Conservation (phyloP, 768 basidiomycete species). For the Galerina marginata region DNA sequence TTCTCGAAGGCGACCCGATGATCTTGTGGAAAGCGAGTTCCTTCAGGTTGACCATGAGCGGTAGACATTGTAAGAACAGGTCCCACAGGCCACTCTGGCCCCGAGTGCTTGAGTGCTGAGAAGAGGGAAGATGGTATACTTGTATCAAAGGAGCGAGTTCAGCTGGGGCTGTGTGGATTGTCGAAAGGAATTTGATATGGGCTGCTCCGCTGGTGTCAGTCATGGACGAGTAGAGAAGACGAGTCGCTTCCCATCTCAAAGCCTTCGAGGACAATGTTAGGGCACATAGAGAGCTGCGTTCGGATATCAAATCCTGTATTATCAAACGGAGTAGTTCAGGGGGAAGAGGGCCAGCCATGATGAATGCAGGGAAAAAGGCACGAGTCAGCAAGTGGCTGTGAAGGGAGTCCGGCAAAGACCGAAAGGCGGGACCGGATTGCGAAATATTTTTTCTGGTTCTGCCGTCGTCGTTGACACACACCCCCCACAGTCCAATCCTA, state of each 20-base stretch:
- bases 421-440: conserved; percentile 19
- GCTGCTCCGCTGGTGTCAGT: not conserved
- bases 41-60: conserved; percentile 1
- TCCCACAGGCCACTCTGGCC: not conserved
- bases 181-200: conserved; percentile 7
- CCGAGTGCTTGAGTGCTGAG: not conserved
- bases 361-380: no score
- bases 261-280: not conserved
- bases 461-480: conserved; percentile 33
- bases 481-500: conserved; percentile 27
- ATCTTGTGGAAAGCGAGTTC: not conserved
- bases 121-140: not conserved
- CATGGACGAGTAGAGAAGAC: conserved; percentile 4
- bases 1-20: not conserved
- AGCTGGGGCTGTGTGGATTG: not conserved
- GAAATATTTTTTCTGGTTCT: conserved; percentile 34
- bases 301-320: not conserved
- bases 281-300: not conserved
- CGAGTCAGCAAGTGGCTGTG: not conserved
- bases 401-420: conserved; percentile 26
- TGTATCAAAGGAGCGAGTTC: not conserved
- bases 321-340: conserved; percentile 3
- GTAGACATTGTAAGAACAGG: not conserved
- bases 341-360: not conserved
- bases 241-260: not conserved